Evolutionary conservation across 345 rosid species (phyloP).

Genomic region (Pistacia integerrima): DNA sequence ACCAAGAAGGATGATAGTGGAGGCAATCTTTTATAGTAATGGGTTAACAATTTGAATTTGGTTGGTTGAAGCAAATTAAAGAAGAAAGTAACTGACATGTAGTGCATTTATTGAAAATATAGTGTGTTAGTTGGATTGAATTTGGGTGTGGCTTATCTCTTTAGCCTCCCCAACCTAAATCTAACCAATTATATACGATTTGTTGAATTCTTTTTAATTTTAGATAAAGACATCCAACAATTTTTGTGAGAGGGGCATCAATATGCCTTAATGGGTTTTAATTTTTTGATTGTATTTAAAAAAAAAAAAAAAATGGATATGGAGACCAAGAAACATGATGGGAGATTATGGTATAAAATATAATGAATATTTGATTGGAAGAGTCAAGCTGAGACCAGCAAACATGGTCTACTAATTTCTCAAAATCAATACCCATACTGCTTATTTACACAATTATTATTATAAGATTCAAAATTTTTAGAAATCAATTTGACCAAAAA

Average conservation of each 20-base stretch:
- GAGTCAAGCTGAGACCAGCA: background rate
- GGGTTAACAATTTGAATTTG: too few relatives aligned
- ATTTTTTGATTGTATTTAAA: background rate
- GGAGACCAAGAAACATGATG: too few relatives aligned
- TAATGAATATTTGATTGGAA: too few relatives aligned
- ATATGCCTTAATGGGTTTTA: background rate
- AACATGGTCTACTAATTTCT: background rate
- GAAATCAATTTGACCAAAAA: too few relatives aligned
- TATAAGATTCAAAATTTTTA: too few relatives aligned
- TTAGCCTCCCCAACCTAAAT: background rate
- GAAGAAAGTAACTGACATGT: background rate
- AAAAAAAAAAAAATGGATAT: too few relatives aligned
- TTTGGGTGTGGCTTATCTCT: background rate
- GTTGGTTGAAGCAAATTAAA: background rate
- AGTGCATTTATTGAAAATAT: conserved; percentile 11
- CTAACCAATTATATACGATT: background rate
- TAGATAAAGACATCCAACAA: background rate
- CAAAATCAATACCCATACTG: too few relatives aligned
- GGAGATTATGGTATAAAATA: too few relatives aligned
- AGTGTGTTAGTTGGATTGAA: background rate
- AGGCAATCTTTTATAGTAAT: too few relatives aligned
- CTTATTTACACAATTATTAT: too few relatives aligned
- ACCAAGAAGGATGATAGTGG: too few relatives aligned
- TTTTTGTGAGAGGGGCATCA: background rate
- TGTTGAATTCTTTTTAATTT: background rate